Percentiles rank a stretch among this genome's conserved stretches.
phyloP scores from a whole-genome alignment of 768 basidiomycete genomes.

The Rubroboletus pulcherrimus region DNA sequence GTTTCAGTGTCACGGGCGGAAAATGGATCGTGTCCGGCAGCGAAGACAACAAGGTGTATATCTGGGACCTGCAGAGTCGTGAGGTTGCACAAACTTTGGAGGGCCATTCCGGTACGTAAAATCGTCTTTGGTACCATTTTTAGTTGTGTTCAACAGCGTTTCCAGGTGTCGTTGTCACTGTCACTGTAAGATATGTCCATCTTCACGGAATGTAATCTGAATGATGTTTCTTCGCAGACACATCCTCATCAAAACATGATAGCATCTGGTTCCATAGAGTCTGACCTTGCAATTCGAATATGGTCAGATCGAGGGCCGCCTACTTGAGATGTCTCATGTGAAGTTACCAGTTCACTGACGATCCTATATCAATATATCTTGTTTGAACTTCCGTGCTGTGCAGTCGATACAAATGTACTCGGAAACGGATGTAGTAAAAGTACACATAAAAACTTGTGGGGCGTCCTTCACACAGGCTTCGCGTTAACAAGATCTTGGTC shows the following conservation, averaged over 20 bases:
- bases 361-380: conserved; percentile 7
- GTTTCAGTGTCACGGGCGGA: conserved; percentile 80
- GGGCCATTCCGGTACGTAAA: conserved; percentile 60
- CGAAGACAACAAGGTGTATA: conserved; percentile 84
- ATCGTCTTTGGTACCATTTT: not conserved
- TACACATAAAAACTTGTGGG: conserved; percentile 7
- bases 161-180: conserved; percentile 65
- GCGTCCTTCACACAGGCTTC: conserved; percentile 41
- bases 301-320: conserved; percentile 59
- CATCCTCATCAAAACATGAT: conserved; percentile 86
- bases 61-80: conserved; percentile 90
- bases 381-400: conserved; percentile 3
- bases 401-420: conserved; percentile 6
- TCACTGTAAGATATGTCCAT: conserved; percentile 57
- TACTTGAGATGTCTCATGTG: conserved; percentile 3
- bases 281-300: conserved; percentile 76
- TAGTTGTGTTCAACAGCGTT: conserved; percentile 1
- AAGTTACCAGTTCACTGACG: not conserved
- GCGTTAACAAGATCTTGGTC: conserved; percentile 55
- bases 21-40: conserved; percentile 91
- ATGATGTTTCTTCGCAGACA: conserved; percentile 43
- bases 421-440: conserved; percentile 8
- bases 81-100: conserved; percentile 78
- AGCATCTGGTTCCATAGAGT: conserved; percentile 82
- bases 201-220: not conserved